A percentile compares a stretch with the other conserved stretches of the same genome.
Conservation (phyloP, 2,329 filamentous ascomycete species). For the Botrytis porri region DNA sequence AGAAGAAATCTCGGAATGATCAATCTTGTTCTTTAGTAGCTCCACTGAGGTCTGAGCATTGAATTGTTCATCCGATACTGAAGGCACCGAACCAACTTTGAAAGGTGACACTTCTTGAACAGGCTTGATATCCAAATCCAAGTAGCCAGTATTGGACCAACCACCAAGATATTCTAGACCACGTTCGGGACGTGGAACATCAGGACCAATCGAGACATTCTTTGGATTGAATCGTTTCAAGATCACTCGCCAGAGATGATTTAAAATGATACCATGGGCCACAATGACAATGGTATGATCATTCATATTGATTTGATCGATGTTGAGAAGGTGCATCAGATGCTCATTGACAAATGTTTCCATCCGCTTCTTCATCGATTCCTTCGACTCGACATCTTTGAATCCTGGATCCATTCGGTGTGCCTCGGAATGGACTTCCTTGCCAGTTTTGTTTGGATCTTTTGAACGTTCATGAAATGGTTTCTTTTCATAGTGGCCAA, state of each 20-base stretch:
- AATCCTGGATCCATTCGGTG: slow-evolving; percentile 44
- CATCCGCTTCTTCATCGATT: slow-evolving; percentile 62
- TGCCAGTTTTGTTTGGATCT: slow-evolving; percentile 37
- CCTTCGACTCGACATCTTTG: slow-evolving; percentile 63
- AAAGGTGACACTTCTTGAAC: neutral
- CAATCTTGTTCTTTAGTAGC: too few species aligned
- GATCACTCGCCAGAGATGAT: slow-evolving; percentile 63
- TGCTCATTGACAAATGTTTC: slow-evolving; percentile 64
- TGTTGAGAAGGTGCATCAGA: slow-evolving; percentile 53
- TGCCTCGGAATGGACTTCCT: slow-evolving; percentile 41
- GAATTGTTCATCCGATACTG: neutral
- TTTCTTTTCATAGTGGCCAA: slow-evolving; percentile 67
- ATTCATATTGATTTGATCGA: slow-evolving; percentile 28
- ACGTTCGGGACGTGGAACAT: slow-evolving; percentile 40
- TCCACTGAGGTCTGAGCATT: neutral
- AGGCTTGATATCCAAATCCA: slow-evolving; percentile 34
- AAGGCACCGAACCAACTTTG: slow-evolving; percentile 7
- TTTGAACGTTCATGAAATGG: slow-evolving; percentile 47
- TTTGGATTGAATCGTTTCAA: slow-evolving; percentile 49
- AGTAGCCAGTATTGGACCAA: slow-evolving; percentile 66
- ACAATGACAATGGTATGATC: slow-evolving; percentile 61
- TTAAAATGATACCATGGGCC: slow-evolving; percentile 79
- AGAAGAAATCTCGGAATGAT: too few species aligned
- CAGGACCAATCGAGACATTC: slow-evolving; percentile 40
- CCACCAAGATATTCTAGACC: slow-evolving; percentile 50